Conservation (phyloP, 208 protist species). For the Herpetomonas samuelpessoai region DNA sequence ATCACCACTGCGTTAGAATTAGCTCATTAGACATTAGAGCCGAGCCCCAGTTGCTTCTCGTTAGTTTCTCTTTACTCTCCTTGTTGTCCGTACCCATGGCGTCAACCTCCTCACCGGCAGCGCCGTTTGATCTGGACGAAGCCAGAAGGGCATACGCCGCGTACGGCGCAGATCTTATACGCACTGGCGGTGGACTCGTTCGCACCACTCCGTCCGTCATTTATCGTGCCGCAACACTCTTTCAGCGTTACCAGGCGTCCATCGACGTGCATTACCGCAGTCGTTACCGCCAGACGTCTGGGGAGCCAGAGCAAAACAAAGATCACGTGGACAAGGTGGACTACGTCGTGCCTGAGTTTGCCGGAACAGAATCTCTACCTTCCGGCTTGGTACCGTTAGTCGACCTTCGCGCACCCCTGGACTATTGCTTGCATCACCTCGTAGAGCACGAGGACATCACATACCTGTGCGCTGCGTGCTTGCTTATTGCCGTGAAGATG, state of each 20-base stretch:
- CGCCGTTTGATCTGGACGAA: no score
- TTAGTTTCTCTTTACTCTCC: no score
- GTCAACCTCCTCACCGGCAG: no score
- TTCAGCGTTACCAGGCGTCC: slow-evolving; percentile 69
- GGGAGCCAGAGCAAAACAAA: slow-evolving; percentile 3
- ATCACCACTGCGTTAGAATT: no score
- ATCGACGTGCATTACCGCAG: slow-evolving; percentile 36
- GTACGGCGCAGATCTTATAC: slow-evolving; percentile 80
- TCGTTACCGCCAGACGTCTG: slow-evolving; percentile 19
- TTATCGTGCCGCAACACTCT: slow-evolving; percentile 67
- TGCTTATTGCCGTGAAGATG: slow-evolving; percentile 77
- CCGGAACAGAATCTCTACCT: slow-evolving; percentile 24
- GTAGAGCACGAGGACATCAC: slow-evolving; percentile 62
- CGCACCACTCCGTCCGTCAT: slow-evolving; percentile 62
- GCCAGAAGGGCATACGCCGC: slow-evolving; percentile 40
- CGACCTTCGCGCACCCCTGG: slow-evolving; percentile 71
- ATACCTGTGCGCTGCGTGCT: slow-evolving; percentile 71
- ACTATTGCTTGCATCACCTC: slow-evolving; percentile 71
- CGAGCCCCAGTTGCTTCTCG: no score
- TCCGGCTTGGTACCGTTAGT: slow-evolving; percentile 49
- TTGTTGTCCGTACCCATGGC: no score
- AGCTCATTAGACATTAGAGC: no score
- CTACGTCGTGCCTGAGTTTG: slow-evolving; percentile 59
- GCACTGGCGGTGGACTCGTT: slow-evolving; percentile 56
- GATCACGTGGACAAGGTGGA: slow-evolving; percentile 25